Evolutionary conservation across 1,284 basidiomycete genomes (phyloP).

Genomic region (Papiliotrema laurentii): DNA sequence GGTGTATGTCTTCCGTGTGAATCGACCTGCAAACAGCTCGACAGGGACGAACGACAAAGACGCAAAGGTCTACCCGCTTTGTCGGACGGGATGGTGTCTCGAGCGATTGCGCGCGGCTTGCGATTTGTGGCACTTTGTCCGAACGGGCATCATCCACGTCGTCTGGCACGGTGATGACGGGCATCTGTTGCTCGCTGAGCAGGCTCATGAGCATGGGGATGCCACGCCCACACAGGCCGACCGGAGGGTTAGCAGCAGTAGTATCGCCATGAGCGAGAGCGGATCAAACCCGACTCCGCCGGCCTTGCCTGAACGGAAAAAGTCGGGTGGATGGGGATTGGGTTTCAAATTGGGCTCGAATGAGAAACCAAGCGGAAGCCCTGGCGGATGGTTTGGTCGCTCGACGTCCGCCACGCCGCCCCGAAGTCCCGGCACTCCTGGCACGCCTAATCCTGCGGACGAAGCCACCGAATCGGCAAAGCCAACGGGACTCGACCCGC

Average conservation of each 20-base stretch:
- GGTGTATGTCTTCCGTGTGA: conserved; percentile 49
- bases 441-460: neutral
- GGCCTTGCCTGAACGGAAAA: conserved; percentile 19
- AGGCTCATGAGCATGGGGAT: neutral
- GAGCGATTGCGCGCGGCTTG: conserved; percentile 73
- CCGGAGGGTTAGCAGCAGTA: conserved; percentile 2
- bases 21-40: conserved; percentile 19
- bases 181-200: conserved; percentile 27
- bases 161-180: conserved; percentile 74
- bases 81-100: conserved; percentile 56
- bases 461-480: neutral
- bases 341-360: conserved; percentile 29
- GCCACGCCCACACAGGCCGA: neutral
- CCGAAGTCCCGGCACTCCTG: neutral
- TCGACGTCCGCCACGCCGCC: neutral
- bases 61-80: conserved; percentile 61
- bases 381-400: conserved; percentile 2
- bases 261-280: no score
- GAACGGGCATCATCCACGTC: conserved; percentile 71
- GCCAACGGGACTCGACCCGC: conserved; percentile 3
- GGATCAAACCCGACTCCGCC: conserved; percentile 2
- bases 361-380: neutral
- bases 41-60: conserved; percentile 35
- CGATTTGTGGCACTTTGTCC: conserved; percentile 83
- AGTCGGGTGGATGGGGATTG: conserved; percentile 36